Conservation (phyloP, 2,329 filamentous ascomycete species). For the Sodiomyces alkalinus region DNA sequence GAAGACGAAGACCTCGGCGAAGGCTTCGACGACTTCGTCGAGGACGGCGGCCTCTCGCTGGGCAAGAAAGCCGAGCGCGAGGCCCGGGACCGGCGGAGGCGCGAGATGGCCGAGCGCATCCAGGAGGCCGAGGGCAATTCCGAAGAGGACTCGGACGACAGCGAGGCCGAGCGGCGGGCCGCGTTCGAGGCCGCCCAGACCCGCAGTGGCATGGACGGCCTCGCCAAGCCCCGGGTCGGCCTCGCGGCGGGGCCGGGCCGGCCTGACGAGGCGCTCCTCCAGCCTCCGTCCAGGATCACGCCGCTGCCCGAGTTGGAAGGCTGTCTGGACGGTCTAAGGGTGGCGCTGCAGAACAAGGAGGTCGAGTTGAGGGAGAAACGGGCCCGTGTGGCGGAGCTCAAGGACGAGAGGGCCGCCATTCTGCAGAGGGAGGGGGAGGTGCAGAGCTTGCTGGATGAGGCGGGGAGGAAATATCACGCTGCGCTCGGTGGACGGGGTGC, state of each 20-base stretch:
- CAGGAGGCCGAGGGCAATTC: constrained; percentile 56
- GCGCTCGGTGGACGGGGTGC: constrained; percentile 16
- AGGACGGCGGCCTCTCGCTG: constrained; percentile 66
- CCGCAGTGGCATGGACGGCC: constrained; percentile 67
- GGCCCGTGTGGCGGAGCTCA: constrained; percentile 48
- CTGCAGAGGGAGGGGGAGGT: constrained; percentile 60
- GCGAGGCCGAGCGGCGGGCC: constrained; percentile 54
- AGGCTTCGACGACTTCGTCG: constrained; percentile 83
- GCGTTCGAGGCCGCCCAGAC: constrained; percentile 84
- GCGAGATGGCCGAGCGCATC: constrained; percentile 75
- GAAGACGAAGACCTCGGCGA: constrained; percentile 91
- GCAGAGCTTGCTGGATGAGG: constrained; percentile 65
- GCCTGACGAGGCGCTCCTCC: constrained; percentile 22
- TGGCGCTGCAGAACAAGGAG: constrained; percentile 48
- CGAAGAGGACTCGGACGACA: constrained; percentile 51
- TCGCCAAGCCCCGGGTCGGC: constrained; percentile 32
- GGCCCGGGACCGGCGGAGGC: constrained; percentile 47
- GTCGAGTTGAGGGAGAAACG: constrained; percentile 43
- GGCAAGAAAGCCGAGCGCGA: constrained; percentile 68
- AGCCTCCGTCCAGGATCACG: constrained; percentile 58
- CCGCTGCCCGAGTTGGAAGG: constrained; percentile 60
- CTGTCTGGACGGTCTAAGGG: constrained; percentile 48
- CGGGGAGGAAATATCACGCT: constrained; percentile 48
- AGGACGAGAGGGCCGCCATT: constrained; percentile 54
- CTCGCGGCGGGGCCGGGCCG: constrained; percentile 9